A percentile compares a stretch with the other conserved stretches of the same genome.
Conservation (phyloP, 2,329 filamentous ascomycete species). For the Rhytidhysteron rufulum region DNA sequence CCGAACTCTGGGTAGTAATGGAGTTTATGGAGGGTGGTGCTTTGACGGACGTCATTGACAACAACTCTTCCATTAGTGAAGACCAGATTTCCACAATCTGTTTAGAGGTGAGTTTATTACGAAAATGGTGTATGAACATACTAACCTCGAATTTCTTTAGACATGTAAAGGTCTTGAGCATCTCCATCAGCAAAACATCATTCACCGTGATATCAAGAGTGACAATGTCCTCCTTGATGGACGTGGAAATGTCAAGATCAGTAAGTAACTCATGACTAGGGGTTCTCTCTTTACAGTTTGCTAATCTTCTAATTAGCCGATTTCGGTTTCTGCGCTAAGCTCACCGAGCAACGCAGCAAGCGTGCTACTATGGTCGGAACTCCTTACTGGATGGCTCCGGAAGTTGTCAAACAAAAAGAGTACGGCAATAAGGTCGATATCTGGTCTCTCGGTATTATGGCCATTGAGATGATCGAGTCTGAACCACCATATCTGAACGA, state of each 20-base stretch:
- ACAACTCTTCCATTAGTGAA: constrained; percentile 89
- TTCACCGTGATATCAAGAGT: constrained; percentile 98
- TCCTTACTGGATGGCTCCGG: constrained; percentile 99
- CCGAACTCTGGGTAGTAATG: constrained; percentile 99
- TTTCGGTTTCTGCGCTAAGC: constrained; percentile 98
- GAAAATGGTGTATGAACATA: not conserved
- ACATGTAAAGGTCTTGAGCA: constrained; percentile 94
- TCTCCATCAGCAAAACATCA: constrained; percentile 92
- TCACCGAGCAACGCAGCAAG: constrained; percentile 94
- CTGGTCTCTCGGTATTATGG: constrained; percentile 99
- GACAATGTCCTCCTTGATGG: constrained; percentile 96
- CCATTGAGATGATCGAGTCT: constrained; percentile 99
- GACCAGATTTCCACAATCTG: constrained; percentile 98
- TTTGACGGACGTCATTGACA: constrained; percentile 97
- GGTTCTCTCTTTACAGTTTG: not conserved
- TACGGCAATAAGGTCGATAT: constrained; percentile 98
- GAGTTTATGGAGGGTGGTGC: constrained; percentile 99
- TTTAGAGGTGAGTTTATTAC: constrained; percentile 66
- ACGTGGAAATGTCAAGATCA: constrained; percentile 95
- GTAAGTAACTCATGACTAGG: constrained; percentile 57
- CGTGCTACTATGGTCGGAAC: constrained; percentile 99
- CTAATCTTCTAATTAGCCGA: constrained; percentile 61
- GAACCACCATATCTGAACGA: constrained; percentile 98
- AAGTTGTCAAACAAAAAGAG: constrained; percentile 99
- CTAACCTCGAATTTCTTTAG: constrained; percentile 46